A percentile compares a stretch with the other conserved stretches of the same genome.
These are phyloP conservation scores for Globisporangium cederbergense DNA, from an alignment of 352 stramenopile genomes.

Conservation along the genomic window DNA sequence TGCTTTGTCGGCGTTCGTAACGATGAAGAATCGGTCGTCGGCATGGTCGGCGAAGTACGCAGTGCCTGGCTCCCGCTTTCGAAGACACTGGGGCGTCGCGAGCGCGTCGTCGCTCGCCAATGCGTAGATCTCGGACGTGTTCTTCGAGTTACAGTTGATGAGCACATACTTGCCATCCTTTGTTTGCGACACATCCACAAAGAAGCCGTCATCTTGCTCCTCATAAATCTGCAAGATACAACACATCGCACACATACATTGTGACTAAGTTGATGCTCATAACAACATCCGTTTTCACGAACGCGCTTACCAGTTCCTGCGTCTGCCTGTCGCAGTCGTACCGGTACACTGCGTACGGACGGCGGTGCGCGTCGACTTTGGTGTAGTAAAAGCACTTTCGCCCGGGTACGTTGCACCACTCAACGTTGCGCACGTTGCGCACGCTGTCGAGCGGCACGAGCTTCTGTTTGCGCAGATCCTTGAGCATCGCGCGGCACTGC, in stretches of 20 bases:
- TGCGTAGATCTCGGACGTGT: conserved; percentile 79
- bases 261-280: no score
- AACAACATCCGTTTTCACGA: not conserved
- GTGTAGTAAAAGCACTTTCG: conserved; percentile 75
- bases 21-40: conserved; percentile 61
- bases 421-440: conserved; percentile 59
- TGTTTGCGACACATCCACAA: conserved; percentile 80
- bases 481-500: conserved; percentile 47
- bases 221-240: conserved; percentile 57
- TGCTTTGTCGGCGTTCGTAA: conserved; percentile 74
- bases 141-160: conserved; percentile 89
- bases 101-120: conserved; percentile 24
- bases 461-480: conserved; percentile 29
- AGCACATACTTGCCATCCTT: conserved; percentile 80
- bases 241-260: no score
- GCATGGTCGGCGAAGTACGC: conserved; percentile 87
- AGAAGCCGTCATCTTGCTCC: conserved; percentile 72
- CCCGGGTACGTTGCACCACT: conserved; percentile 40
- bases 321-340: conserved; percentile 45
- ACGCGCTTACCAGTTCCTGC: conserved; percentile 47
- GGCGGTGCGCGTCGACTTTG: conserved; percentile 55
- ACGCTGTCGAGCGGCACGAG: conserved; percentile 35
- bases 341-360: conserved; percentile 59
- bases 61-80: conserved; percentile 44
- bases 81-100: conserved; percentile 41